Percentiles rank a stretch among this genome's conserved stretches.
phyloP scores from a whole-genome alignment of 2,329 filamentous ascomycete genomes.

The Ascochyta pisi region DNA sequence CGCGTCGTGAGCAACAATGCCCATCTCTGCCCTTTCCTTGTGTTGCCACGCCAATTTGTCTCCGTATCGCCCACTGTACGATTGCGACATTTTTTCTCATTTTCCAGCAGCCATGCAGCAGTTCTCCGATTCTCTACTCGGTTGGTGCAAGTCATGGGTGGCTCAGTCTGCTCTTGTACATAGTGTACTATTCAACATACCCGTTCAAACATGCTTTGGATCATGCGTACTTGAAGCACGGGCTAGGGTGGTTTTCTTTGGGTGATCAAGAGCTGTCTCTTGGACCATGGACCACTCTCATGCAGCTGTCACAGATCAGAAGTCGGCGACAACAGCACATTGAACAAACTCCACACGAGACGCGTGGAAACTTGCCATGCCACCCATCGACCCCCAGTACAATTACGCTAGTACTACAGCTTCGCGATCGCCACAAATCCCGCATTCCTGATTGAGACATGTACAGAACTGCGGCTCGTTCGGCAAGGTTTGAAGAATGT shows the following conservation, averaged over 20 bases:
- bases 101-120: conserved; percentile 18
- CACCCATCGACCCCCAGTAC: background rate
- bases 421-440: background rate
- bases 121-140: conserved; percentile 22
- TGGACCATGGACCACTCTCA: background rate
- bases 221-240: background rate
- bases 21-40: background rate
- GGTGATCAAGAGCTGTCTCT: background rate
- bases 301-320: background rate
- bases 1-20: background rate
- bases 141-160: conserved; percentile 4
- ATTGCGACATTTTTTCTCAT: conserved; percentile 7
- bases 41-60: background rate
- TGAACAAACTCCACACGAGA: too few relatives aligned
- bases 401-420: background rate
- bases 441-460: background rate
- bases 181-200: conserved; percentile 17
- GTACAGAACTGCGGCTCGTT: background rate
- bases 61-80: background rate
- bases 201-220: background rate
- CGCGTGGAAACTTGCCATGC: background rate
- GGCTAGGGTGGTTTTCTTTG: too few relatives aligned
- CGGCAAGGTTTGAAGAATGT: background rate
- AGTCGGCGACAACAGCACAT: too few relatives aligned
- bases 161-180: conserved; percentile 13